Percentiles rank a stretch among this genome's conserved stretches.
Conservation (phyloP, 805 yeast species). For the Metschnikowia similis region DNA sequence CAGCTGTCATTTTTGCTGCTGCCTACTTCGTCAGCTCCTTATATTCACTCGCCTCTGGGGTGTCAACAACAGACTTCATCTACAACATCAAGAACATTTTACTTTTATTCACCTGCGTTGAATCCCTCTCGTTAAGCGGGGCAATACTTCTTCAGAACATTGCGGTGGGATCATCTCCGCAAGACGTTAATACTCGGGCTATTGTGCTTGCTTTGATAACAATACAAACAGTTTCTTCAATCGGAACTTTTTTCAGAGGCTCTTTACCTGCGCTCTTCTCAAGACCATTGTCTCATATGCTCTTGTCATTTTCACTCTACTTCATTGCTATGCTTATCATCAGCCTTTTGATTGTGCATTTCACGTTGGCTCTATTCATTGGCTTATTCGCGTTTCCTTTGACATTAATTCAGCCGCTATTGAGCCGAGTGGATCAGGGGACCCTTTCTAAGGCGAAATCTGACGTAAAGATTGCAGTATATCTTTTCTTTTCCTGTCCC, state of each 20-base stretch:
- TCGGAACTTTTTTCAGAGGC: neutral
- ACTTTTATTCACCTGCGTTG: slow-evolving; percentile 26
- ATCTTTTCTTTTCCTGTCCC: slow-evolving; percentile 51
- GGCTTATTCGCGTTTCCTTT: slow-evolving; percentile 76
- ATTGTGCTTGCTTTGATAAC: neutral
- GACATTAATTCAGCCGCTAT: slow-evolving; percentile 50
- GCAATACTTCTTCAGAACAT: slow-evolving; percentile 26
- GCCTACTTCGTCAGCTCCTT: slow-evolving; percentile 67
- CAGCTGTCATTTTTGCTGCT: slow-evolving; percentile 69
- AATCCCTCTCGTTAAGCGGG: slow-evolving; percentile 19
- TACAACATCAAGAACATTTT: slow-evolving; percentile 23
- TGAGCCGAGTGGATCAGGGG: slow-evolving; percentile 13
- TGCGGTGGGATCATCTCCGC: slow-evolving; percentile 6
- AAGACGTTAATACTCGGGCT: neutral
- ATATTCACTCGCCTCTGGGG: slow-evolving; percentile 47
- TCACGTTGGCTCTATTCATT: slow-evolving; percentile 69
- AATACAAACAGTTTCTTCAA: slow-evolving; percentile 4
- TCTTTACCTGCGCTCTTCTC: slow-evolving; percentile 12
- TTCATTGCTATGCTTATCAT: slow-evolving; percentile 64
- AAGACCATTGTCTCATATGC: slow-evolving; percentile 21
- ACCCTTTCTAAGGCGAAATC: slow-evolving; percentile 8
- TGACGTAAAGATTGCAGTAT: slow-evolving; percentile 25
- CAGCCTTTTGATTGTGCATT: slow-evolving; percentile 75
- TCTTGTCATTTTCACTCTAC: slow-evolving; percentile 47
- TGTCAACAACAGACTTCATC: slow-evolving; percentile 21